Evolutionary conservation across 805 yeast species (phyloP), one percentile per base, ranked within the genome.

Genomic region (Blastobotrys terrestris): DNA sequence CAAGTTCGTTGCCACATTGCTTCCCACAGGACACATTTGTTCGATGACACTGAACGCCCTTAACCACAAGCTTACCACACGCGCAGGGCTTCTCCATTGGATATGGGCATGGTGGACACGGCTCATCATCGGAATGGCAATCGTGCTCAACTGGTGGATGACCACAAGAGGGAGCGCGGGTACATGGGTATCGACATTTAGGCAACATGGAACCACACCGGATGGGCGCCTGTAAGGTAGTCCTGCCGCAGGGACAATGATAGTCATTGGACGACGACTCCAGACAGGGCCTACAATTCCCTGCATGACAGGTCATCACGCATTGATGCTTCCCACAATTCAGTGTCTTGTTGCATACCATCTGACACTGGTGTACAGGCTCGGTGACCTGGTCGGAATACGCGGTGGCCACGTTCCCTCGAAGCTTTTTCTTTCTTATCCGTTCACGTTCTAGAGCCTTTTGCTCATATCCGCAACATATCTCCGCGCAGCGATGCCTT

Each of bases 191-290:
- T 20, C 72, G 73, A 68, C 96, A 88, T 8, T 74, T 75, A 2
- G 85, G 85, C 35, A 86, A 64, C 45, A 68, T 73, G 0, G 87
- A 79, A 13, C 96, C 96, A 70, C 96, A 88, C 58, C 96, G 72
- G 7, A 87, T 88, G 0, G 96, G 96, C 0, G 95, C 96, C 18
- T 75, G 77, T 3, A 88, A 74, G 2, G 85, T 77, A 0, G 96
- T 88, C 57, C 77, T 74, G 2, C 96, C 95, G 72, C 96, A 88
- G 48, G 84, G 77, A 63, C 96, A 88, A 2, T 81, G 78, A 59
- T 86, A 70, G 64, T 88, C 96, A 16, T 86, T 88, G 42, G 83
- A 79, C n/a, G 85, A 77, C 3, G 92, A 83, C 62, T 87, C 95
- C 48, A 86, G 65, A 65, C 96, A 88, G 11, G 90, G 85, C 2